Conservation (phyloP, 1,284 basidiomycete species). For the Polyporus tsugae region DNA sequence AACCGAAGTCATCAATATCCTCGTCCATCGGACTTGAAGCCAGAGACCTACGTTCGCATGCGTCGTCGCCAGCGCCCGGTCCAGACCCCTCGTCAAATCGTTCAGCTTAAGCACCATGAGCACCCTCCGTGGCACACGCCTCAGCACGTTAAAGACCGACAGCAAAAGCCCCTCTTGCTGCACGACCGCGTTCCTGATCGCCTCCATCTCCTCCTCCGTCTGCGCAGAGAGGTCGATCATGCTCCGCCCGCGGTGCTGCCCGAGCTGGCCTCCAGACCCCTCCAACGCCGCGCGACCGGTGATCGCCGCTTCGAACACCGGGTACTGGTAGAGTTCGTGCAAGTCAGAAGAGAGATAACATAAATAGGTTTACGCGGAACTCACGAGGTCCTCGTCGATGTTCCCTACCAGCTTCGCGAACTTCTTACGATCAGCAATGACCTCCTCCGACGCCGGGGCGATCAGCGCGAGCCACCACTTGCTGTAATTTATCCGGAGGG, state of each 20-base stretch:
- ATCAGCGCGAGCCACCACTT: slow-evolving; percentile 91
- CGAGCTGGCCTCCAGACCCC: slow-evolving; percentile 54
- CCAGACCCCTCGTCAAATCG: slow-evolving; percentile 81
- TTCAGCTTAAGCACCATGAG: slow-evolving; percentile 90
- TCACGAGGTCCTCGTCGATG: slow-evolving; percentile 84
- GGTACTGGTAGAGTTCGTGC: slow-evolving; percentile 57
- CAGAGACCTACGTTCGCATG: slow-evolving; percentile 66
- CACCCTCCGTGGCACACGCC: slow-evolving; percentile 85
- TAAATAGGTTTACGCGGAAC: slow-evolving; percentile 34
- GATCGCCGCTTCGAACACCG: slow-evolving; percentile 89
- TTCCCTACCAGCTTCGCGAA: slow-evolving; percentile 92
- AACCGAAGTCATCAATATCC: no score
- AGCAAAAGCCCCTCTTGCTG: slow-evolving; percentile 82
- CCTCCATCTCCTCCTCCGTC: slow-evolving; percentile 76
- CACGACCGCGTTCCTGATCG: slow-evolving; percentile 82
- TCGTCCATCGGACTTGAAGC: no score
- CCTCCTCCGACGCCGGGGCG: slow-evolving; percentile 69
- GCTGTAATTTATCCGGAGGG: slow-evolving; percentile 82
- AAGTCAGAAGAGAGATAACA: neutral
- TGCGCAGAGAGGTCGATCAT: slow-evolving; percentile 79
- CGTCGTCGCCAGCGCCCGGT: slow-evolving; percentile 76
- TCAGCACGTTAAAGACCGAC: slow-evolving; percentile 86
- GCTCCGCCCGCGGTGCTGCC: slow-evolving; percentile 66
- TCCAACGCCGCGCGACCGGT: slow-evolving; percentile 76
- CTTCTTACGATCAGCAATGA: slow-evolving; percentile 74